phyloP scores from a whole-genome alignment of 139 green algal genomes.

The Monoraphidium neglectum region DNA sequence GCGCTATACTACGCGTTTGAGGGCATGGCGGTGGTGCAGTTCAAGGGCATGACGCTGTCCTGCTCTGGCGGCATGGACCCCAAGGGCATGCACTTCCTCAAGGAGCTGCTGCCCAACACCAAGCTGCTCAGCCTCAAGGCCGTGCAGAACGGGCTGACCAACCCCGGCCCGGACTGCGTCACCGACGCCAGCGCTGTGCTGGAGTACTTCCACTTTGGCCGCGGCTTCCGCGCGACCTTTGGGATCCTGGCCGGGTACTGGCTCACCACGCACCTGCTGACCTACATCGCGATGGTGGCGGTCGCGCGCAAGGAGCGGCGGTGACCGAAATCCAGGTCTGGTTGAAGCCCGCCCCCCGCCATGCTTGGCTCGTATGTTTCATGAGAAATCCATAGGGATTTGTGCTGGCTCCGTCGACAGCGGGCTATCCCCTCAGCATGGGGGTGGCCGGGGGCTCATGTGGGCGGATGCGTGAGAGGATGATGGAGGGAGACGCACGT shows the following conservation, averaged over 20 bases:
- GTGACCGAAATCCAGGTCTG: neutral
- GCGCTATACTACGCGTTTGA: constrained; percentile 30
- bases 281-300: neutral
- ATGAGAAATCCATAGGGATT: too few relatives aligned
- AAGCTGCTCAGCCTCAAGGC: neutral
- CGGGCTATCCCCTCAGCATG: too few relatives aligned
- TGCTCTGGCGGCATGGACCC: constrained; percentile 13
- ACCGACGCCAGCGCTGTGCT: neutral
- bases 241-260: neutral
- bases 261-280: neutral
- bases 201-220: constrained; percentile 1
- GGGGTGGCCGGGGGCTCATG: too few relatives aligned
- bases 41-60: constrained; percentile 1
- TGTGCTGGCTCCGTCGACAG: too few relatives aligned
- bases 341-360: too few relatives aligned
- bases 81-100: neutral
- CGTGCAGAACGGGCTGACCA: neutral
- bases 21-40: constrained; percentile 18
- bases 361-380: too few relatives aligned
- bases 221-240: neutral
- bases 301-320: neutral
- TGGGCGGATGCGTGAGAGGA: too few relatives aligned
- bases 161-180: neutral
- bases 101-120: neutral
- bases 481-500: too few relatives aligned